A percentile compares a stretch with the other conserved stretches of the same genome.
These are phyloP conservation scores for Lablab purpureus DNA, from an alignment of 306 rosid species.

Conservation along the genomic window DNA sequence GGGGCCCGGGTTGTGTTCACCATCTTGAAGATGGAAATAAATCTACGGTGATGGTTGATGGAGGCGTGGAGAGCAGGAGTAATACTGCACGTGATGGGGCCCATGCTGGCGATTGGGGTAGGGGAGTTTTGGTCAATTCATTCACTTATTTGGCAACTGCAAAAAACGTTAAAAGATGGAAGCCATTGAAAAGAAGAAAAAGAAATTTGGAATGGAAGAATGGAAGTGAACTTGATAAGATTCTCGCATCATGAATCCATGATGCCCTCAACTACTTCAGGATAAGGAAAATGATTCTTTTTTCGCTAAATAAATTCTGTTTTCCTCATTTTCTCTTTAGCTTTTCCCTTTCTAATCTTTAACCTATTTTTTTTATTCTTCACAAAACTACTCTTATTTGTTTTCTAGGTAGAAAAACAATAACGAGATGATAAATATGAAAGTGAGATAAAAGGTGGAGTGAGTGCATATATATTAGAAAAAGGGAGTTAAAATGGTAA, in stretches of 20 bases:
- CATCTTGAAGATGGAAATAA: constrained; percentile 31
- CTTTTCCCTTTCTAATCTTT: too few species aligned
- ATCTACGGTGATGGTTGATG: constrained; percentile 49
- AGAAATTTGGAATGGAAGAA: constrained; percentile 1
- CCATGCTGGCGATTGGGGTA: constrained; percentile 40
- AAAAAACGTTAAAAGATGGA: not conserved
- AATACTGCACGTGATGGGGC: constrained; percentile 55
- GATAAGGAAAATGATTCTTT: constrained; percentile 24
- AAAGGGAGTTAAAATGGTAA: constrained; percentile 12
- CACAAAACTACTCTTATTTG: too few species aligned
- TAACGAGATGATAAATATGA: too few species aligned
- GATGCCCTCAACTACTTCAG: constrained; percentile 33
- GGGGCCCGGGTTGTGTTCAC: constrained; percentile 38
- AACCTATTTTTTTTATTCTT: too few species aligned
- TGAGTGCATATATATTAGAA: not conserved
- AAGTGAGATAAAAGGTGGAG: too few species aligned
- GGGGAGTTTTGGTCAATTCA: constrained; percentile 42
- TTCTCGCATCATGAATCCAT: constrained; percentile 46
- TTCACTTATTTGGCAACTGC: constrained; percentile 43
- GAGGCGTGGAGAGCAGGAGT: constrained; percentile 42
- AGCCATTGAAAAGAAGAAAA: not conserved
- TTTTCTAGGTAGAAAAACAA: too few species aligned
- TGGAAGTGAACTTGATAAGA: constrained; percentile 40
- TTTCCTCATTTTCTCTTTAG: not conserved
- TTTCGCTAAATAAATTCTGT: not conserved